Percentiles rank a stretch among this genome's conserved stretches.
These are phyloP conservation scores for Halenospora varia DNA, from an alignment of 495 filamentous ascomycete species.

Conservation along the genomic window DNA sequence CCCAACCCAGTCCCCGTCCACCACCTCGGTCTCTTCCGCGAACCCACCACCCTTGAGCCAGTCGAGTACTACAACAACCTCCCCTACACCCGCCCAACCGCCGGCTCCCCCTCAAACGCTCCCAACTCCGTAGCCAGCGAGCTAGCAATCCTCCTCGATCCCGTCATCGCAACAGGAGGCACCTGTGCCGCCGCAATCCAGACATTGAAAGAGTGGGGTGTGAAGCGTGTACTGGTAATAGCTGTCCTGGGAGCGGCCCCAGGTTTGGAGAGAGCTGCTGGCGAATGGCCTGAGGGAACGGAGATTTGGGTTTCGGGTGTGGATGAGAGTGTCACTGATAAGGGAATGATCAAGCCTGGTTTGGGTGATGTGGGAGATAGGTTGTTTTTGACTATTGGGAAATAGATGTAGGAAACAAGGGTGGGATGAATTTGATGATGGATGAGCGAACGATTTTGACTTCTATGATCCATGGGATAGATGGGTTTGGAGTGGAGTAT, in stretches of 20 bases:
- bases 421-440: neutral
- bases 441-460: neutral
- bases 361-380: conserved; percentile 90
- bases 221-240: conserved; percentile 73
- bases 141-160: conserved; percentile 82
- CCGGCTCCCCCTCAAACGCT: conserved; percentile 35
- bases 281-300: conserved; percentile 68
- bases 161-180: conserved; percentile 89
- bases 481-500: neutral
- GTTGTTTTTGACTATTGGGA: conserved; percentile 89
- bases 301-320: conserved; percentile 82
- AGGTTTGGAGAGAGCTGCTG: conserved; percentile 64
- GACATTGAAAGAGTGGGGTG: conserved; percentile 86
- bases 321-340: conserved; percentile 64
- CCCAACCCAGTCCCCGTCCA: conserved; percentile 79
- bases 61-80: conserved; percentile 99
- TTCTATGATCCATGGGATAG: no score
- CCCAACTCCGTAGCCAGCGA: conserved; percentile 43
- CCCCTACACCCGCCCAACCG: conserved; percentile 57
- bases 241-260: conserved; percentile 65
- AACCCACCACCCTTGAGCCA: conserved; percentile 75
- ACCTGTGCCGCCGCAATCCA: conserved; percentile 88
- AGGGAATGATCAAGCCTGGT: conserved; percentile 89
- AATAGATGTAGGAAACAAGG: conserved; percentile 43
- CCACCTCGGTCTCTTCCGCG: conserved; percentile 91